Evolutionary conservation across 192 early-diverging fungal genomes (phyloP), one percentile per base, ranked within the genome.

Genomic region (Dissophora ornata): DNA sequence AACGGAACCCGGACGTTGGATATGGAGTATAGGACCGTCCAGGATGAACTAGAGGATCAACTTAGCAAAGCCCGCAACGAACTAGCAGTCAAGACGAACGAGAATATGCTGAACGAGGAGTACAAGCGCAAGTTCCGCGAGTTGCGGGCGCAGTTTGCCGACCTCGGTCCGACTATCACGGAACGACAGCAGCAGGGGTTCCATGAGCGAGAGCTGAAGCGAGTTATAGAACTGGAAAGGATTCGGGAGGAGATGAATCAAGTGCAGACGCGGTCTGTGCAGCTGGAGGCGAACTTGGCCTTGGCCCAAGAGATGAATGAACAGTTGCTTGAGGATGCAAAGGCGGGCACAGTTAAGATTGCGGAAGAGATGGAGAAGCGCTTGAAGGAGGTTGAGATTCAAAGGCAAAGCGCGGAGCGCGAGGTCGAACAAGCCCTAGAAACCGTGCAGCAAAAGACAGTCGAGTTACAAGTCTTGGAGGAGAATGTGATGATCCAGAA

Each of bases 81-180:
- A 6, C 59, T 77, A 22, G 50, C 59, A 2, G 38, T 62, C 42
- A 67, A 67, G 53, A 77, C 73, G 1, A 62, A 25, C 22, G 73
- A 77, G 29, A 67, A 67, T 40, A 33, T 47, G 38, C 38, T 67
- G 18, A 61, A 67, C 4, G 64, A 67, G 46, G 64, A 77, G 26
- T 77, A 77, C 59, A 67, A 67, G 57, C 58, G 44, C 53, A 77
- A 77, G 40, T 77, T 77, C 64, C 58, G 64, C 8, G 73, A 77
- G 25, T 53, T 77, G 7, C 50, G 57, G 10, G 63, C 73, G 1
- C 64, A 67, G 32, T 67, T 77, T 42, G 58, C 64, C 19, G 73
- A 77, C 24, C 26, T 77, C n/a, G 59, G 57, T 21, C 58, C 73
- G 0, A 54, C 44, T 24, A 41, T 77, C n/a, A 67, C 64, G 24